Evolutionary conservation across 2,329 filamentous ascomycete genomes (phyloP), one percentile per base, ranked within the genome.

Genomic region (Xylariaceae sp.): DNA sequence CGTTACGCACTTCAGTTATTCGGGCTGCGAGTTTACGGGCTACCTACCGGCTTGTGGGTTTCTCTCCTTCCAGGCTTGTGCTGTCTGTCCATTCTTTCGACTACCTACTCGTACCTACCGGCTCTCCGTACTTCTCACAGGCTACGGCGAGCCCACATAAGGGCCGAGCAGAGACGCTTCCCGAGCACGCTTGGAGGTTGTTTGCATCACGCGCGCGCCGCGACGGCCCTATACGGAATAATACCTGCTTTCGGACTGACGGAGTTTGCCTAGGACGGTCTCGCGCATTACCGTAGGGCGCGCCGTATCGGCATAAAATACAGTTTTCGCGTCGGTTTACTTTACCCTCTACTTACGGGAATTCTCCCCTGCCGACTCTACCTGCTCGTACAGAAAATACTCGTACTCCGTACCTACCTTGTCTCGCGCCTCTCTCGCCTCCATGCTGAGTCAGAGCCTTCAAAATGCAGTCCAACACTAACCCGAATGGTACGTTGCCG

Each of bases 401-500:
- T 30, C 23, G 23, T 30, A 30, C 23, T 30, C 23, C 37, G 11
- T 23, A 39, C 50, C 53, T 23, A 39, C 50, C 53, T 44, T 30
- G 18, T 35, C 49, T 57, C 9, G 18, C 39, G 23, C 6, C n/a
- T 41, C 23, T 58, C 53, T 54, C 51, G 47, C 44, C 59, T 62
- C 50, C 61, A 64, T 71, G 70, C 70, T 72, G 69, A 72, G 64
- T 71, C 69, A 71, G 67, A 69, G 54, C 54, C 57, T 35, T 41
- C 56, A 67, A 63, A 59, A 71, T 70, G 69, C 65, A 69, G 65
- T 65, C 66, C 54, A 65, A 65, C 63, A 57, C 66, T 66, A 69
- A 61, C 59, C 60, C 61, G 45, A 61, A 51, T 68, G 69, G 70
- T 72, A 65, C 67, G 70, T 71, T 59, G 63, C 61, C 60, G 47